Evolutionary conservation across 192 early-diverging fungal species (phyloP).

Genomic region (Podila minutissima): DNA sequence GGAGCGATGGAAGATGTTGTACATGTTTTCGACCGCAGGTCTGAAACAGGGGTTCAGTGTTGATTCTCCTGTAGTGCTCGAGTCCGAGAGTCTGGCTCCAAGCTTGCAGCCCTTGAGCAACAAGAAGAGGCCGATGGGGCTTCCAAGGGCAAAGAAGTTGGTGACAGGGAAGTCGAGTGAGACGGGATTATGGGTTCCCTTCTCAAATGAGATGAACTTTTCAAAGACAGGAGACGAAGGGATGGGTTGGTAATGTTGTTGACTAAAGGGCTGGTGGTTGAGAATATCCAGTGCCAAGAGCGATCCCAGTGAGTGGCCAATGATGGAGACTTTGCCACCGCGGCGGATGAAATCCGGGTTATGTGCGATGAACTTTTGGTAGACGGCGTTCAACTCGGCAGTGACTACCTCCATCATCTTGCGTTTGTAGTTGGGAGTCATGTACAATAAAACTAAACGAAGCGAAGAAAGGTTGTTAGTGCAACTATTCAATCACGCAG

Average conservation of each 20-base stretch:
- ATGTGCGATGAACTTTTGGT: constrained; percentile 71
- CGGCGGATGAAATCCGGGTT: constrained; percentile 77
- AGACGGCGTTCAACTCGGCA: constrained; percentile 81
- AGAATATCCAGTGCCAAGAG: constrained; percentile 84
- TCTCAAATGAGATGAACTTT: constrained; percentile 40
- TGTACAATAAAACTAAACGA: constrained; percentile 76
- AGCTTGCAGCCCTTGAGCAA: constrained; percentile 80
- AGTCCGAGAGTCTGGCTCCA: constrained; percentile 53
- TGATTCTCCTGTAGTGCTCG: constrained; percentile 37
- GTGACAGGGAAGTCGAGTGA: constrained; percentile 76
- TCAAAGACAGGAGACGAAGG: constrained; percentile 51
- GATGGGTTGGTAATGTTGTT: constrained; percentile 30
- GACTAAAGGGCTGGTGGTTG: constrained; percentile 67
- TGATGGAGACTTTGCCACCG: constrained; percentile 76
- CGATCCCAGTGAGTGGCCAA: constrained; percentile 85
- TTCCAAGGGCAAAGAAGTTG: constrained; percentile 85
- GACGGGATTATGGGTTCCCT: constrained; percentile 22
- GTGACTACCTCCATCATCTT: constrained; percentile 84
- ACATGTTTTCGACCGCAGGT: constrained; percentile 77
- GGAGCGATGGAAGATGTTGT: constrained; percentile 82
- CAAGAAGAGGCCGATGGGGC: constrained; percentile 83
- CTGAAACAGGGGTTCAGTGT: constrained; percentile 54
- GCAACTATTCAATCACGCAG: background rate
- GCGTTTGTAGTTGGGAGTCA: constrained; percentile 85
- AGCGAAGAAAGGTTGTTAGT: constrained; percentile 14